A percentile compares a stretch with the other conserved stretches of the same genome.
Evolutionary conservation across 2,329 filamentous ascomycete genomes (phyloP).

Genomic region (Stachybotrys chartarum): DNA sequence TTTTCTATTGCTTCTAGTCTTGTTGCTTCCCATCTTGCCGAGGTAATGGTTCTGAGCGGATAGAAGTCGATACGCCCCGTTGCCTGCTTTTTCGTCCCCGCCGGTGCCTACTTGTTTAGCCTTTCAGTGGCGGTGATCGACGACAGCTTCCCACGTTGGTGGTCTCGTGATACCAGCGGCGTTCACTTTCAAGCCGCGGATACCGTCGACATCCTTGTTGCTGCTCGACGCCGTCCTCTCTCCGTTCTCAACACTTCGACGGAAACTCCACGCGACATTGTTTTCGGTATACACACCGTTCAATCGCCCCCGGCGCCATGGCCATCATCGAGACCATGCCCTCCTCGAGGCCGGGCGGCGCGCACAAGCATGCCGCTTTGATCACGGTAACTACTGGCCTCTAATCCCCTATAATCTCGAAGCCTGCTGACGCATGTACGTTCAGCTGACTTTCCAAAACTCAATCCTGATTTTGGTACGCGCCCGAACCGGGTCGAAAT

Average conservation of each 20-base stretch:
- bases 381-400: not conserved
- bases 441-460: conserved; percentile 66
- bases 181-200: not conserved
- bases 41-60: not conserved
- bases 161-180: not conserved
- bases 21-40: not conserved
- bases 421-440: conserved; percentile 7
- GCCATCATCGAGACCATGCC: not conserved
- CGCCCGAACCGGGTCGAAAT: conserved; percentile 49
- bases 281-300: not conserved
- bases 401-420: not conserved
- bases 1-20: not conserved
- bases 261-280: not conserved
- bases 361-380: not conserved
- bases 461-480: conserved; percentile 66
- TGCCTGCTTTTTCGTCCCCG: not conserved
- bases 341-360: not conserved
- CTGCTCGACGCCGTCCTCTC: not conserved
- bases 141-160: not conserved
- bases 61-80: not conserved
- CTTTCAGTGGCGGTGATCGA: not conserved
- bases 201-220: not conserved
- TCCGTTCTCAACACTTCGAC: not conserved
- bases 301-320: not conserved
- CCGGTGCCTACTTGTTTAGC: not conserved